Evolutionary conservation across 352 stramenopile species (phyloP), one percentile per base, ranked within the genome.

Genomic region (Thalassiosira mediterranea): DNA sequence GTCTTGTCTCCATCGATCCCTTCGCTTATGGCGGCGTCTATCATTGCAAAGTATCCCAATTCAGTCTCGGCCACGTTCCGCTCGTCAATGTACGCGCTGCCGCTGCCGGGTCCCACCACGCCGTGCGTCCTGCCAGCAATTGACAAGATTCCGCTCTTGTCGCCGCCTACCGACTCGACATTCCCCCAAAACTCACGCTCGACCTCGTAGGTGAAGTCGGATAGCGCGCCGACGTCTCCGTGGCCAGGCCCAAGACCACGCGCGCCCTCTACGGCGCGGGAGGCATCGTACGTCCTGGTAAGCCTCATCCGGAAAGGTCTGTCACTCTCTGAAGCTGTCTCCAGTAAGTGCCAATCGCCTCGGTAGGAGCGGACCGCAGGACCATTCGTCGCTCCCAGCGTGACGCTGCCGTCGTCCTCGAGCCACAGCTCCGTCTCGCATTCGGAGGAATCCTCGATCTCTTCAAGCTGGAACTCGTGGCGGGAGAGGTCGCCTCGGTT

Each of bases 381-480:
- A 10, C 84, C 84, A 65, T 89, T 83, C 0, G 84, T 86, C 17
- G 54, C 47, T 28, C 84, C 84, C 0, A 85, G 40, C 13, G 63
- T 84, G 10, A 90, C 68, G 15, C 63, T 76, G 1, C 81, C 81
- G 68, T 90, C 84, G 8, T 61, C 53, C 31, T 87, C 86, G 4
- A 90, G 64, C 56, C 86, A 80, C 0, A 90, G 25, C 5, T 82
- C 83, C 7, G 84, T 89, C 38, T 78, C 72, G 21, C 73, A 73
- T 37, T 81, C 72, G 26, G 88, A 81, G 31, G 58, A 71, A 63
- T 90, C 84, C 60, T 90, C 84, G 23, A 89, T 58, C 51, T 90
- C 84, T 75, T 90, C 84, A 21, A 90, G 64, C 67, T 90, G 72
- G 37, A 70, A 86, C 29, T 83, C 68, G 63, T 83, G 79, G 5